Conservation (phyloP, 2,329 filamentous ascomycete genomes). For the Paecilomyces variotii region DNA sequence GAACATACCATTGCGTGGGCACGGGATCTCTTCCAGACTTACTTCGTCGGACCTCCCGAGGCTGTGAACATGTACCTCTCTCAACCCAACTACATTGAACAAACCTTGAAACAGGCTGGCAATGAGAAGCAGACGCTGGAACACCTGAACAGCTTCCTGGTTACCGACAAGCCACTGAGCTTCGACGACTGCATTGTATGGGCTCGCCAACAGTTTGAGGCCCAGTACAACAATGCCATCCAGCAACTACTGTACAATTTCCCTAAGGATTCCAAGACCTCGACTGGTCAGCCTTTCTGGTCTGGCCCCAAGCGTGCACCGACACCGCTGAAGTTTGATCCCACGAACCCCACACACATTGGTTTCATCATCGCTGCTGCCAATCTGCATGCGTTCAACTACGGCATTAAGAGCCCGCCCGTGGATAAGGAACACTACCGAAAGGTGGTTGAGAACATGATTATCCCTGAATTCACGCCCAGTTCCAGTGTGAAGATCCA, state of each 20-base stretch:
- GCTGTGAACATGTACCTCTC: slow-evolving; percentile 90
- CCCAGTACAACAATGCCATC: slow-evolving; percentile 94
- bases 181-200: slow-evolving; percentile 97
- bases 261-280: slow-evolving; percentile 85
- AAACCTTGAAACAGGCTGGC: slow-evolving; percentile 81
- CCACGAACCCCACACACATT: slow-evolving; percentile 76
- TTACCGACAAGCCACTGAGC: slow-evolving; percentile 80
- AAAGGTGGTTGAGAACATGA: slow-evolving; percentile 81
- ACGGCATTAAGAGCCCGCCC: slow-evolving; percentile 81
- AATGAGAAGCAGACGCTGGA: slow-evolving; percentile 93
- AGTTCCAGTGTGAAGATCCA: slow-evolving; percentile 93
- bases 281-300: slow-evolving; percentile 88
- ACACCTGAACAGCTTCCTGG: slow-evolving; percentile 80
- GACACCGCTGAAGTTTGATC: slow-evolving; percentile 80
- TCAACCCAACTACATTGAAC: slow-evolving; percentile 82
- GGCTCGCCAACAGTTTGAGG: slow-evolving; percentile 90
- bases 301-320: slow-evolving; percentile 96
- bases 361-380: slow-evolving; percentile 81
- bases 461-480: slow-evolving; percentile 89
- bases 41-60: slow-evolving; percentile 88
- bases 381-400: slow-evolving; percentile 95
- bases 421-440: slow-evolving; percentile 63
- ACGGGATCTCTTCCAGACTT: slow-evolving; percentile 88
- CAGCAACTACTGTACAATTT: slow-evolving; percentile 95
- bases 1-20: slow-evolving; percentile 99